phyloP scores from a whole-genome alignment of 495 filamentous ascomycete species.

The Geopyxis carbonaria region DNA sequence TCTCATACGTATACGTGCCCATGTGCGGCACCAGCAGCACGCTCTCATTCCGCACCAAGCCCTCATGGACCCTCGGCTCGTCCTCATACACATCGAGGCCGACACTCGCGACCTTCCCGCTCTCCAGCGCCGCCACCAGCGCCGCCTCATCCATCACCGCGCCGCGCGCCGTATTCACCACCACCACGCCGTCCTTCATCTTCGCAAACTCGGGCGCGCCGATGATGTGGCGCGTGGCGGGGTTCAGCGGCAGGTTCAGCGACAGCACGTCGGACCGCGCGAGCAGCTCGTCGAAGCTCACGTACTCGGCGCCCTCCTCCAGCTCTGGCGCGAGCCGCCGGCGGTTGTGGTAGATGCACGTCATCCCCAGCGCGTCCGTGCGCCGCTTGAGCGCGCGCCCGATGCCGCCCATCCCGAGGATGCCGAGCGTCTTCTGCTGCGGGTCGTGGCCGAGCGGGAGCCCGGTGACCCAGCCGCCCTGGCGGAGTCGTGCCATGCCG shows the following conservation, averaged over 20 bases:
- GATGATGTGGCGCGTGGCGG: slow-evolving; percentile 43
- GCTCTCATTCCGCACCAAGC: slow-evolving; percentile 48
- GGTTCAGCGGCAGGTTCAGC: slow-evolving; percentile 54
- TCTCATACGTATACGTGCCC: slow-evolving; percentile 51
- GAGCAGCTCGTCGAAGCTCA: slow-evolving; percentile 52
- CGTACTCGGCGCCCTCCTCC: slow-evolving; percentile 46
- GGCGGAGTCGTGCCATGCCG: slow-evolving; percentile 42
- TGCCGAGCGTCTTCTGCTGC: slow-evolving; percentile 46
- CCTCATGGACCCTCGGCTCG: slow-evolving; percentile 55
- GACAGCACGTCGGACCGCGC: slow-evolving; percentile 54
- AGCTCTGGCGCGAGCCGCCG: slow-evolving; percentile 35
- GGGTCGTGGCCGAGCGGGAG: slow-evolving; percentile 46
- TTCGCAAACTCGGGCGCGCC: slow-evolving; percentile 44
- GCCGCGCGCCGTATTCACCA: slow-evolving; percentile 71
- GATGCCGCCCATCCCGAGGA: slow-evolving; percentile 79
- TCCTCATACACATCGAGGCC: slow-evolving; percentile 75
- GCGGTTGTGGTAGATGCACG: slow-evolving; percentile 56
- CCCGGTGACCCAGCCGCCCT: slow-evolving; percentile 40
- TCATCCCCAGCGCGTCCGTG: slow-evolving; percentile 52
- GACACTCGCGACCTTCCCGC: slow-evolving; percentile 46
- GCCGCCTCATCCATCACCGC: slow-evolving; percentile 63
- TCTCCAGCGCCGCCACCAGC: slow-evolving; percentile 50
- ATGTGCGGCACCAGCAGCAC: slow-evolving; percentile 69
- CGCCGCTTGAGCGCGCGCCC: slow-evolving; percentile 57
- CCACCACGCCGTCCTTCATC: slow-evolving; percentile 62